These are phyloP conservation scores for Mucor indicus DNA, from an alignment of 371 early-diverging fungal genomes.

Conservation along the genomic window DNA sequence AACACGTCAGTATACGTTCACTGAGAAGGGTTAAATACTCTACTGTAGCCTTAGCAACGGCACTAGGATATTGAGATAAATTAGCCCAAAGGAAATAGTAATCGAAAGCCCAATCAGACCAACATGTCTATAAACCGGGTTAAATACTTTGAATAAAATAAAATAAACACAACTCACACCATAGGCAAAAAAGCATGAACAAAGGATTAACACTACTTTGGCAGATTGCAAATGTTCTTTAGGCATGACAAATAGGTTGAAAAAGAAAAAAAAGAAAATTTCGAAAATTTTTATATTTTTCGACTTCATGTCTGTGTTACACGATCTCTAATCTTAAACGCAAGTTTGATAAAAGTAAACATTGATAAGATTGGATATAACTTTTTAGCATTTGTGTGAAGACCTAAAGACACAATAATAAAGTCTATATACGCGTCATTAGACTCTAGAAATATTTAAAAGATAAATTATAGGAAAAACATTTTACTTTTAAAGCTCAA, in stretches of 20 bases:
- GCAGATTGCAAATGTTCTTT: conserved; percentile 39
- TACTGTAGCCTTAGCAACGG: conserved; percentile 41
- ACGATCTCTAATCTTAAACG: no score
- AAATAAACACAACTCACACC: conserved; percentile 33
- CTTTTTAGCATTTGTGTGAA: no score
- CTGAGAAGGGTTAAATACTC: neutral
- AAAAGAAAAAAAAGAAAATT: neutral
- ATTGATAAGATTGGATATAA: no score
- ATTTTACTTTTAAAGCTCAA: no score
- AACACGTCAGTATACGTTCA: neutral
- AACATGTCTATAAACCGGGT: conserved; percentile 27
- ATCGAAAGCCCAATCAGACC: conserved; percentile 54
- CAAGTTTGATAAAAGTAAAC: no score
- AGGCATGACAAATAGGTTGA: conserved; percentile 6
- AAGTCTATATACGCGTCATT: no score
- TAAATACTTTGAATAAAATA: neutral
- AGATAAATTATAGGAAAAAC: no score
- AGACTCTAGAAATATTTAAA: no score
- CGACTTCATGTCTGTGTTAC: no score
- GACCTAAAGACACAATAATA: no score
- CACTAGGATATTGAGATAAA: conserved; percentile 38
- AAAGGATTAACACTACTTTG: conserved; percentile 44
- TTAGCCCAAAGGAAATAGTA: conserved; percentile 47
- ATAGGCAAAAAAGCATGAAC: conserved; percentile 50
- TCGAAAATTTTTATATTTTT: no score